These are phyloP conservation scores for Fusarium sp. DNA, from an alignment of 2,329 filamentous ascomycete genomes.

Conservation along the genomic window DNA sequence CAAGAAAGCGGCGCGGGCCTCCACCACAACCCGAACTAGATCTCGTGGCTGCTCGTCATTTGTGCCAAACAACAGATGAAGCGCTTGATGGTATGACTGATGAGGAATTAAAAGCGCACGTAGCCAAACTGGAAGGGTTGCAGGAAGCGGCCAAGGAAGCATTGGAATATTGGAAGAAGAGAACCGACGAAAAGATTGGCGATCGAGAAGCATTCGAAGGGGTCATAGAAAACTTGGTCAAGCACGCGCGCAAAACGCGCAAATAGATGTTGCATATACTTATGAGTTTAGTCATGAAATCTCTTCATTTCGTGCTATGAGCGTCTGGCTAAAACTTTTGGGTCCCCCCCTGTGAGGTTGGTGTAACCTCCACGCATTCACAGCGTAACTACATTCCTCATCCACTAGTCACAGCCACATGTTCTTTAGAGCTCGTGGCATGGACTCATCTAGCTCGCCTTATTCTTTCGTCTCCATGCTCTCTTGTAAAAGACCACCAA, in stretches of 20 bases:
- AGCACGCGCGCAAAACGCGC: slow-evolving; percentile 85
- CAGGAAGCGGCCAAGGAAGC: slow-evolving; percentile 78
- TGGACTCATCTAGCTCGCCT: slow-evolving; percentile 11
- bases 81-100: slow-evolving; percentile 83
- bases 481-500: slow-evolving; percentile 34
- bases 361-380: slow-evolving; percentile 41
- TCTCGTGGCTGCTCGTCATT: slow-evolving; percentile 77
- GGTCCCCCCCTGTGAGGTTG: slow-evolving; percentile 32
- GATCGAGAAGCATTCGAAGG: slow-evolving; percentile 95
- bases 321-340: slow-evolving; percentile 33
- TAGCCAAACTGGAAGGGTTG: slow-evolving; percentile 73
- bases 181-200: slow-evolving; percentile 84
- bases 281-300: slow-evolving; percentile 22
- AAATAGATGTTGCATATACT: slow-evolving; percentile 61
- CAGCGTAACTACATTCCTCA: slow-evolving; percentile 36
- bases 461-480: slow-evolving; percentile 23
- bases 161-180: slow-evolving; percentile 87
- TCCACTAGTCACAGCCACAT: slow-evolving; percentile 25
- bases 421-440: slow-evolving; percentile 9
- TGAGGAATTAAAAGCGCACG: slow-evolving; percentile 76
- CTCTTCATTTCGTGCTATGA: slow-evolving; percentile 35
- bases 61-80: slow-evolving; percentile 86
- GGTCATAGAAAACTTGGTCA: slow-evolving; percentile 95
- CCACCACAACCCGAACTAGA: slow-evolving; percentile 80
- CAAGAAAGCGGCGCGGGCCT: slow-evolving; percentile 63